Evolutionary conservation across 2,329 filamentous ascomycete genomes (phyloP), one percentile per base, ranked within the genome.

Genomic region (Didymella pinodella): DNA sequence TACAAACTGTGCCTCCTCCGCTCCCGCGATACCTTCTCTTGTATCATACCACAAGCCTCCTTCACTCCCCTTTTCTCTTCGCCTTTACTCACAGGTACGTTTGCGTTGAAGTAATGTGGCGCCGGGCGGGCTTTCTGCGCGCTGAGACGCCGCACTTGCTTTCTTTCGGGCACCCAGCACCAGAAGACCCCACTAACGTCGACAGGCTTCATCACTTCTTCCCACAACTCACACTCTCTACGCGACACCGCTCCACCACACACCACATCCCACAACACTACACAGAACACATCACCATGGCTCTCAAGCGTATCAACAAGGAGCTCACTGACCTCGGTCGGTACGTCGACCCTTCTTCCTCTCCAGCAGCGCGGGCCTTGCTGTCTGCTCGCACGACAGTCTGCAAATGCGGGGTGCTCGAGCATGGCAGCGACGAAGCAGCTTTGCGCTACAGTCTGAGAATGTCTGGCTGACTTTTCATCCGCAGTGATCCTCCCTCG

Each of bases 271-370:
- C 59, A 65, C 65, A 61, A 57, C 65, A 64, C 63, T 63, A 63
- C 64, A 66, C 61, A 62, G 68, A 66, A 69, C 66, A 70, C 61
- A 47, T 45, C 60, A 54, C 70, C 62, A 95, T 95, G 91, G 91
- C 91, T 81, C 87, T 95, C 75, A 95, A 95, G 90, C 89, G 91
- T 82, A 95, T 95, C 82, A 94, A 94, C 87, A 95, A 93, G 89
- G 91, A 95, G 83, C 88, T 95, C 79, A 89, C 90, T 81, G 91
- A 95, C 80, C 86, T 95, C 81, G 91, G 91, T 84, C 90, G 91
- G 91, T 94, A 82, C 70, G 80, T 80, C 59, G 63, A 62, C 60
- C 47, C 44, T 54, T 28, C 58, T 62, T 50, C 64, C 64, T 61
- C 12, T 22, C 11, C 28, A 26, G 40, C 46, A 34, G 29, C 54